phyloP scores from a whole-genome alignment of 2,329 filamentous ascomycete species.

The Fusarium papillatum region DNA sequence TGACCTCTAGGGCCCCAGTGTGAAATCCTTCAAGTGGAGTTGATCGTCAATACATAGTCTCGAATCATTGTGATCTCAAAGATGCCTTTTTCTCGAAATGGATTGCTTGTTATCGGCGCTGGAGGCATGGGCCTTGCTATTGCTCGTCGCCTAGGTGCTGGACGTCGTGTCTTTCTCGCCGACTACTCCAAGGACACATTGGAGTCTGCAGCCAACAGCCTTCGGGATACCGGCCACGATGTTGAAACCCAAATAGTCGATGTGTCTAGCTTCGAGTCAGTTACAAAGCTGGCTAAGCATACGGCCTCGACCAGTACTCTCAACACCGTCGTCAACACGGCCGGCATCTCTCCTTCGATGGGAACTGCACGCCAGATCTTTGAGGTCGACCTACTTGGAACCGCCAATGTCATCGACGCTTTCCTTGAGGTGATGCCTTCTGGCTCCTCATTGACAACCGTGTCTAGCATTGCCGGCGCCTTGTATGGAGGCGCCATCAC shows the following conservation, averaged over 20 bases:
- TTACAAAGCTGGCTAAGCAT: not conserved
- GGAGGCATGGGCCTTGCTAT: constrained; percentile 10
- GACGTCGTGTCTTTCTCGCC: constrained; percentile 3
- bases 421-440: not conserved
- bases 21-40: not conserved
- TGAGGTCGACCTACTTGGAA: constrained; percentile 9
- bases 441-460: not conserved
- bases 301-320: not conserved
- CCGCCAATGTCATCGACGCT: constrained; percentile 13
- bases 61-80: no score
- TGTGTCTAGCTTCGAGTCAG: not conserved
- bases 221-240: not conserved
- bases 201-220: not conserved
- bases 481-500: not conserved
- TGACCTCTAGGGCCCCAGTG: not conserved
- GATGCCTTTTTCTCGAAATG: not conserved
- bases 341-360: not conserved
- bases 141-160: constrained; percentile 6
- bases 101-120: not conserved
- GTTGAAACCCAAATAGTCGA: constrained; percentile 5
- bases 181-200: not conserved
- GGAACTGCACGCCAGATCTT: not conserved
- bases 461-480: constrained; percentile 4
- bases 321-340: constrained; percentile 7
- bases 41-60: not conserved